Conservation (phyloP, 306 rosid genomes). For the Benincasa hispida region DNA sequence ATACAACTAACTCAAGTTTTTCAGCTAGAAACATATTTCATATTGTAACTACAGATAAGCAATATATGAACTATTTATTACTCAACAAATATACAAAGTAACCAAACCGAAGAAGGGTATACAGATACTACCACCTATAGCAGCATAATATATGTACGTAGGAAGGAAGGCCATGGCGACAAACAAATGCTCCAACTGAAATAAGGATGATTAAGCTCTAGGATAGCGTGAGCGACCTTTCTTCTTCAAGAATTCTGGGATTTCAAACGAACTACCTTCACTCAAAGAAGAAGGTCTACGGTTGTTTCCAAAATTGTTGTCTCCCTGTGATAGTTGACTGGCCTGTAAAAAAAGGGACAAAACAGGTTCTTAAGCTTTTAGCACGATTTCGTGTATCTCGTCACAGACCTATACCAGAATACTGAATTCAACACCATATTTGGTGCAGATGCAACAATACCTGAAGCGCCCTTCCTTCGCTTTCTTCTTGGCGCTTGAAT, state of each 20-base stretch:
- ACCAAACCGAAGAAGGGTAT: not conserved
- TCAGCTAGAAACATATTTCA: not conserved
- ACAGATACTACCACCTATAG: constrained; percentile 5
- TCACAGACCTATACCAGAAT: not conserved
- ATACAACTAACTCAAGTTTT: not conserved
- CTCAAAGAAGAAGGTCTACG: constrained; percentile 47
- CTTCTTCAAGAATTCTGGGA: constrained; percentile 91
- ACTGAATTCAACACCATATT: not conserved
- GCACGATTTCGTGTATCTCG: not conserved
- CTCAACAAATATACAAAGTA: not conserved
- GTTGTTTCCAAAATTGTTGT: constrained; percentile 30
- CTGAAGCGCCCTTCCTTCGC: constrained; percentile 64
- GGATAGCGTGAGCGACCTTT: constrained; percentile 96
- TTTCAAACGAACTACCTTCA: constrained; percentile 64
- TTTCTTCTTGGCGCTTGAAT: constrained; percentile 97
- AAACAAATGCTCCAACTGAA: not conserved
- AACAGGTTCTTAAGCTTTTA: not conserved
- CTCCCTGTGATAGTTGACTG: constrained; percentile 48
- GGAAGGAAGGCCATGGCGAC: not conserved
- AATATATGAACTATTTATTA: constrained; percentile 6
- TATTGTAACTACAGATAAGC: not conserved
- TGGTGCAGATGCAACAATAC: constrained; percentile 18
- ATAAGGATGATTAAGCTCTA: constrained; percentile 31
- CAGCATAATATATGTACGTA: constrained; percentile 1
- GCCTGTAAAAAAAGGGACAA: constrained; percentile 31